phyloP scores from a whole-genome alignment of 1,284 basidiomycete genomes.

The Cutaneotrichosporon sp. region DNA sequence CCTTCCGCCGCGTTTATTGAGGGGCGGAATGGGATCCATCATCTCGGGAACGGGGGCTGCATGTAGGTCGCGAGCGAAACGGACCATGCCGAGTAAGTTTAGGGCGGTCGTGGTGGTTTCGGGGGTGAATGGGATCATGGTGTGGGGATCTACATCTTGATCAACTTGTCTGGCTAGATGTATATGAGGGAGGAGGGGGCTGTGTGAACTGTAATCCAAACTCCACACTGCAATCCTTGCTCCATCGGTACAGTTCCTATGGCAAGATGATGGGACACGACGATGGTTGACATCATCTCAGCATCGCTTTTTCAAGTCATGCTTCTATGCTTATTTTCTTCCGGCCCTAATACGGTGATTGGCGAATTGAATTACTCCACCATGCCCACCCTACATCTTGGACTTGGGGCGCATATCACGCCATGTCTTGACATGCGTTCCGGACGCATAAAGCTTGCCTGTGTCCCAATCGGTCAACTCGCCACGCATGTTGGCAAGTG shows the following conservation, averaged over 20 bases:
- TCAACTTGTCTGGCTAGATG: too few relatives aligned
- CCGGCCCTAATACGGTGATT: too few relatives aligned
- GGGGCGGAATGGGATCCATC: constrained; percentile 14
- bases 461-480: constrained; percentile 25
- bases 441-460: constrained; percentile 26
- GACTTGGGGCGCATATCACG: constrained; percentile 4
- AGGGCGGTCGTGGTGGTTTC: neutral
- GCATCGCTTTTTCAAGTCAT: too few relatives aligned
- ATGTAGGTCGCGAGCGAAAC: neutral
- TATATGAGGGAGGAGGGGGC: too few relatives aligned
- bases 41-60: constrained; percentile 15
- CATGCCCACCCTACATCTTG: neutral
- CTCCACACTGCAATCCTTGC: too few relatives aligned
- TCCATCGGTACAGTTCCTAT: too few relatives aligned
- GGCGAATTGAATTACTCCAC: too few relatives aligned
- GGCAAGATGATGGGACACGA: too few relatives aligned
- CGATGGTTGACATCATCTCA: too few relatives aligned
- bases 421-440: constrained; percentile 38
- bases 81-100: neutral
- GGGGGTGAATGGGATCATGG: constrained; percentile 3
- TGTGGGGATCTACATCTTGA: too few relatives aligned
- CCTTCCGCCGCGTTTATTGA: constrained; percentile 17
- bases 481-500: constrained; percentile 18
- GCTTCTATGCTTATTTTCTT: too few relatives aligned
- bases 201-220: too few relatives aligned